Base-by-base conservation (phyloP, 1,139 yeast species). In the Arxiozyma heterogenica region DNA sequence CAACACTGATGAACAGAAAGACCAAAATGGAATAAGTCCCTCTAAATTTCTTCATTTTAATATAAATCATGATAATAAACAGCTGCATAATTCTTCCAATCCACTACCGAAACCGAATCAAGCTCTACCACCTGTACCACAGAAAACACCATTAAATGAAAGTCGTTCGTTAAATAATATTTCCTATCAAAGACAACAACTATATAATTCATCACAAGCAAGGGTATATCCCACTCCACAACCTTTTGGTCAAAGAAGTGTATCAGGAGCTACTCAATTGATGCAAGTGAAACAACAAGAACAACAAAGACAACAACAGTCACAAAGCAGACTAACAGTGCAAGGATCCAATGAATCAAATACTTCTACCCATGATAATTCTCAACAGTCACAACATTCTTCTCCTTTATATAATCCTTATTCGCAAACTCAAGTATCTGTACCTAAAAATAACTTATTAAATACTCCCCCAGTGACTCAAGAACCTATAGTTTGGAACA, bases 401-500 rank as follows among this genome's bases (percentile, higher is more conserved):
- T 30, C 47, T 20, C 17, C 27, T 12, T 9, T n/a, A 6, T 30
- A 45, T 22, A 41, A 30, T 12, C 17, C 47, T 11, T 45, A 22
- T 45, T 17, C 30, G 20, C 47, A n/a, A 30, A 25, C 20, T 1
- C n/a, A 4, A 6, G 12, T 15, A n/a, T 20, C 47, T 11, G 25
- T 45, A 45, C 41, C 47, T 30, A 38, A 53, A 55, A 53, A 34
- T 62, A 58, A 44, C 60, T 5, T 45, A 4, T n/a, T 38, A 21
- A 50, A 7, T 15, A 2, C 21, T 41, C 18, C 45, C 17, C 38
- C 50, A 18, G 41, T 9, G 12, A 12, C 41, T 44, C 17, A 42
- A 21, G 41, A 52, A 11, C 30, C 43, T n/a, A 18, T 44, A 6
- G 96, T 96, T 1, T 91, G 98, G 98, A 78, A 78, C 50, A 78